phyloP scores from a whole-genome alignment of 2,329 filamentous ascomycete species.

The Colletotrichum camelliae region DNA sequence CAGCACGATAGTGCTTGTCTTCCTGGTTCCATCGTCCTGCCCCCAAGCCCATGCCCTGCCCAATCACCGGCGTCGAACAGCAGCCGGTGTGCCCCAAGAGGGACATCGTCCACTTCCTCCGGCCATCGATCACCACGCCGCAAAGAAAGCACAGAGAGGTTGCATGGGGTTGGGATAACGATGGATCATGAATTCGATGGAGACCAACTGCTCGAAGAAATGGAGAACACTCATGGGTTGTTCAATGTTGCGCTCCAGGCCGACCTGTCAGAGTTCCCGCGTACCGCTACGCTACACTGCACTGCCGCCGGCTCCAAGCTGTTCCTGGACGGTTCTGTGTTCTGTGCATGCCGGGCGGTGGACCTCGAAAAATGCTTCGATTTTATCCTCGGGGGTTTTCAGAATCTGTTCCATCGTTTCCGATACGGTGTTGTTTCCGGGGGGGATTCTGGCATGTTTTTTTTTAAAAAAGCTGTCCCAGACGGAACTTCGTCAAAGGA shows the following conservation, averaged over 20 bases:
- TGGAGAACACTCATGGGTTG: neutral
- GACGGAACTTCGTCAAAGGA: neutral
- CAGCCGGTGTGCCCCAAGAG: neutral
- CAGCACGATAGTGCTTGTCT: neutral
- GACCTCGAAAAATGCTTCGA: neutral
- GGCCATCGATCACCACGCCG: neutral
- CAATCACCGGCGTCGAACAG: neutral
- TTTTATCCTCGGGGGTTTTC: neutral
- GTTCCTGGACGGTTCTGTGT: neutral
- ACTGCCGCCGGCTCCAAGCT: neutral
- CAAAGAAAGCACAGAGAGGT: neutral
- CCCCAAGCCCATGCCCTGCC: neutral
- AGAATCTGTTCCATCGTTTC: neutral
- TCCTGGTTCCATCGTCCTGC: neutral
- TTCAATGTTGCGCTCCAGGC: neutral
- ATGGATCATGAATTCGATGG: neutral
- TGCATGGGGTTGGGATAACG: neutral
- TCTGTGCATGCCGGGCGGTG: neutral
- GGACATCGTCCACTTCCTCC: neutral
- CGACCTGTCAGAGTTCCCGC: neutral
- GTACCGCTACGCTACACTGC: neutral
- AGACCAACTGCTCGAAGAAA: neutral
- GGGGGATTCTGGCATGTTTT: too few species aligned
- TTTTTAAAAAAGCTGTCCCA: neutral
- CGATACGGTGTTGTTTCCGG: neutral